These are phyloP conservation scores for Eustoma russellianum DNA, from an alignment of 257 asterid genomes.

Conservation along the genomic window DNA sequence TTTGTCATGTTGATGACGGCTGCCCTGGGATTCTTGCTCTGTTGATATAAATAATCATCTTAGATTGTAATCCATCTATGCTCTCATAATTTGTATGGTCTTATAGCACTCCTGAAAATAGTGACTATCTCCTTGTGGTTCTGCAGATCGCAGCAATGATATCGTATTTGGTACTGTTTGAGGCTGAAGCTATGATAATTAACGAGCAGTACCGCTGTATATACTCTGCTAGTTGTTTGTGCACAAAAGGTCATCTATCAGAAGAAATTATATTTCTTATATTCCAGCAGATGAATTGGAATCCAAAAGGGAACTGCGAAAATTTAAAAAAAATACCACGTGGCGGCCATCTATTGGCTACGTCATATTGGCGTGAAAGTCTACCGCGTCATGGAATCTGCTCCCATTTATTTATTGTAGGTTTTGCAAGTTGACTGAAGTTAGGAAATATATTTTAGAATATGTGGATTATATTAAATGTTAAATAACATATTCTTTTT, in stretches of 20 bases:
- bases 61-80: neutral
- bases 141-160: conserved; percentile 3
- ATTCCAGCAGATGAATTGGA: conserved; percentile 70
- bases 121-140: too few relatives aligned
- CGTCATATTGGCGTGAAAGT: too few relatives aligned
- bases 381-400: too few relatives aligned
- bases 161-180: conserved; percentile 15
- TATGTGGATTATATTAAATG: too few relatives aligned
- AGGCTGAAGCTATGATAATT: conserved; percentile 45
- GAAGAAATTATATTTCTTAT: conserved; percentile 74
- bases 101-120: too few relatives aligned
- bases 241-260: conserved; percentile 79
- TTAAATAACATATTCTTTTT: too few relatives aligned
- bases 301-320: too few relatives aligned
- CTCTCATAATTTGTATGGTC: neutral
- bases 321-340: too few relatives aligned
- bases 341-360: too few relatives aligned
- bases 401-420: too few relatives aligned
- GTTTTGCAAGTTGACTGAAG: too few relatives aligned
- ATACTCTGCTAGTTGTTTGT: conserved; percentile 71
- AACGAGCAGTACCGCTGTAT: conserved; percentile 82
- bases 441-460: too few relatives aligned
- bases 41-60: neutral
- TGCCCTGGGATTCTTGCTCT: neutral
- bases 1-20: neutral